phyloP scores from a whole-genome alignment of 2,329 filamentous ascomycete genomes.

The Penicillium brevicompactum region DNA sequence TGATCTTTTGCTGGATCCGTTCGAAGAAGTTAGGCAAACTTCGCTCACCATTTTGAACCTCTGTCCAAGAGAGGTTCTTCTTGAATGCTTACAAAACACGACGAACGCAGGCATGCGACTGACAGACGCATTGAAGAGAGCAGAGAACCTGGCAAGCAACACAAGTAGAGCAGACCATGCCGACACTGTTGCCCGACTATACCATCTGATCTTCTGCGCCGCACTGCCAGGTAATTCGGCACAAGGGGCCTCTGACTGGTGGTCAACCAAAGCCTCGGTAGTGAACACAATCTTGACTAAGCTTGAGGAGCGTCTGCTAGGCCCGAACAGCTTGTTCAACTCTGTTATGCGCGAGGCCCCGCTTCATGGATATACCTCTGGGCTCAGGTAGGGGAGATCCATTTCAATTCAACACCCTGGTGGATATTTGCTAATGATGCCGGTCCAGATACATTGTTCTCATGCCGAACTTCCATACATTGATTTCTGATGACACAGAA shows the following conservation, averaged over 20 bases:
- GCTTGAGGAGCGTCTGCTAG: slow-evolving; percentile 65
- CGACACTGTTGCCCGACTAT: slow-evolving; percentile 81
- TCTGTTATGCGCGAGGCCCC: slow-evolving; percentile 67
- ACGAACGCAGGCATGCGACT: slow-evolving; percentile 24
- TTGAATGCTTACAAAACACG: slow-evolving; percentile 13
- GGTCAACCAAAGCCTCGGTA: slow-evolving; percentile 49
- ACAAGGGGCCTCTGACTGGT: slow-evolving; percentile 26
- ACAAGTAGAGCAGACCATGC: slow-evolving; percentile 90
- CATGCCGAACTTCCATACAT: slow-evolving; percentile 41
- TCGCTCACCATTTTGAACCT: slow-evolving; percentile 50
- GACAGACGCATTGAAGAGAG: slow-evolving; percentile 34
- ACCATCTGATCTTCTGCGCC: slow-evolving; percentile 68
- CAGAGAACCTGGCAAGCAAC: slow-evolving; percentile 42
- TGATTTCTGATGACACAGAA: slow-evolving; percentile 30
- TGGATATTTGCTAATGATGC: too few relatives aligned
- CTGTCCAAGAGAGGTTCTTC: slow-evolving; percentile 36
- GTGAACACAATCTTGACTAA: slow-evolving; percentile 61
- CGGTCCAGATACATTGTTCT: slow-evolving; percentile 51
- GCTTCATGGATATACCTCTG: slow-evolving; percentile 70
- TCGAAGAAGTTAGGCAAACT: slow-evolving; percentile 78
- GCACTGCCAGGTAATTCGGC: slow-evolving; percentile 40
- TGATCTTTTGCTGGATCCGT: slow-evolving; percentile 83
- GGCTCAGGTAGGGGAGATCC: slow-evolving; percentile 55
- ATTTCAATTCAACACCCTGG: too few relatives aligned
- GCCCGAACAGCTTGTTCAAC: slow-evolving; percentile 67